Conservation (phyloP, 192 early-diverging fungal genomes). For the Hyaloraphidium curvatum region DNA sequence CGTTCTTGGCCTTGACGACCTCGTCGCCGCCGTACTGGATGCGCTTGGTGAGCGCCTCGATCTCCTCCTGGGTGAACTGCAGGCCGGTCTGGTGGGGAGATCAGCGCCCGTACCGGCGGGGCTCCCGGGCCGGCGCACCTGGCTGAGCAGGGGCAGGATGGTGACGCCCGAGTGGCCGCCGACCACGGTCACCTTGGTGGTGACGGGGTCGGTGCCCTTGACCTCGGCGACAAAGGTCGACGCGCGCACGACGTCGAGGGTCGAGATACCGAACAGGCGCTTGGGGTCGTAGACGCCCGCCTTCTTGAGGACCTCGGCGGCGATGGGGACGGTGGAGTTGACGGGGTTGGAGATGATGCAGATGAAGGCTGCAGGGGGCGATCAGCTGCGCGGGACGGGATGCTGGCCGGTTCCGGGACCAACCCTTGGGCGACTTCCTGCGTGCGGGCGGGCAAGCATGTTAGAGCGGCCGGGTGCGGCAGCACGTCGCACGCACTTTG, state of each 20-base stretch:
- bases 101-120: not conserved
- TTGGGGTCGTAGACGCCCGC: conserved; percentile 38
- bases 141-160: conserved; percentile 38
- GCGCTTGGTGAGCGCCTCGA: conserved; percentile 31
- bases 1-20: conserved; percentile 47
- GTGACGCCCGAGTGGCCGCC: conserved; percentile 51
- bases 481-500: conserved; percentile 22
- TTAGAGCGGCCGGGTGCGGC: not conserved
- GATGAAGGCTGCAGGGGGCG: too few species aligned
- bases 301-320: conserved; percentile 38
- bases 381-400: too few species aligned
- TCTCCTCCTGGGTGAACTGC: conserved; percentile 28
- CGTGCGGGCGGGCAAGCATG: not conserved
- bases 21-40: conserved; percentile 51
- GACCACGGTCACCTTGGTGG: conserved; percentile 28
- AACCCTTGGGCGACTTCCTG: conserved; percentile 40
- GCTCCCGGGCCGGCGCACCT: conserved; percentile 10
- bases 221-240: conserved; percentile 32
- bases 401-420: too few species aligned
- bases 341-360: conserved; percentile 46
- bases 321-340: conserved; percentile 46
- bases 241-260: conserved; percentile 38
- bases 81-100: not conserved
- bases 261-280: conserved; percentile 39
- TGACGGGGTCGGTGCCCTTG: conserved; percentile 19